These are phyloP conservation scores for Phytophthora pinifolia DNA, from an alignment of 352 stramenopile species.

Conservation along the genomic window DNA sequence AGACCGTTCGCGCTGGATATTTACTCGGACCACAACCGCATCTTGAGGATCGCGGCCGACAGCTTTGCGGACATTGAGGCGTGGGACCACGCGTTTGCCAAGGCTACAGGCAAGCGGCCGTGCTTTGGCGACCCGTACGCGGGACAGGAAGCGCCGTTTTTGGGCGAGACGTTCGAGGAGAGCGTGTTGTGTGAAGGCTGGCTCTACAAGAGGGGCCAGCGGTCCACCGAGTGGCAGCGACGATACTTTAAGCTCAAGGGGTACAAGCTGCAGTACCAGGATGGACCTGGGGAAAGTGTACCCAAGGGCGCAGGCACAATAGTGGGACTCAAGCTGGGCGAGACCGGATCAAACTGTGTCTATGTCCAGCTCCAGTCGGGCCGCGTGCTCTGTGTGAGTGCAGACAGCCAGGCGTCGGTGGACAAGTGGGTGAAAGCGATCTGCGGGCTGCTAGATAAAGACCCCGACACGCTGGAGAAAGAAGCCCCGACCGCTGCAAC, in stretches of 20 bases:
- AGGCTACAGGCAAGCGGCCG: slow-evolving; percentile 45
- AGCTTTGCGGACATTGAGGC: slow-evolving; percentile 73
- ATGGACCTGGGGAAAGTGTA: slow-evolving; percentile 58
- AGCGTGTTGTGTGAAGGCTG: slow-evolving; percentile 65
- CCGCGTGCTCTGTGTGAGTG: slow-evolving; percentile 62
- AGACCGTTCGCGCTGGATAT: slow-evolving; percentile 75
- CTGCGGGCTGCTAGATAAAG: slow-evolving; percentile 54
- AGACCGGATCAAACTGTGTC: slow-evolving; percentile 46
- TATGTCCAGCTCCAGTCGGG: slow-evolving; percentile 69
- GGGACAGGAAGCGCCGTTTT: slow-evolving; percentile 58
- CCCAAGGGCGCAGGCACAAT: slow-evolving; percentile 61
- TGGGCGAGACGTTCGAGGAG: slow-evolving; percentile 56
- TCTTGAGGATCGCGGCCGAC: slow-evolving; percentile 65
- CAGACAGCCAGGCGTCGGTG: slow-evolving; percentile 52
- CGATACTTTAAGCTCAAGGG: slow-evolving; percentile 76
- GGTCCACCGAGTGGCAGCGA: slow-evolving; percentile 63
- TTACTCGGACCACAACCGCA: slow-evolving; percentile 83
- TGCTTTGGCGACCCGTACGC: slow-evolving; percentile 71
- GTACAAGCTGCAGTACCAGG: slow-evolving; percentile 60
- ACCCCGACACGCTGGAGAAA: slow-evolving; percentile 31
- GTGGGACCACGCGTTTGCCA: slow-evolving; percentile 65
- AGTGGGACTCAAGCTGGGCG: slow-evolving; percentile 57
- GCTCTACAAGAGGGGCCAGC: slow-evolving; percentile 68
- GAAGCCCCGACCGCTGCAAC: slow-evolving; percentile 10
- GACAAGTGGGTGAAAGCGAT: slow-evolving; percentile 67